Base-by-base conservation (phyloP, 495 filamentous ascomycete species). In the Xylaria longipes region DNA sequence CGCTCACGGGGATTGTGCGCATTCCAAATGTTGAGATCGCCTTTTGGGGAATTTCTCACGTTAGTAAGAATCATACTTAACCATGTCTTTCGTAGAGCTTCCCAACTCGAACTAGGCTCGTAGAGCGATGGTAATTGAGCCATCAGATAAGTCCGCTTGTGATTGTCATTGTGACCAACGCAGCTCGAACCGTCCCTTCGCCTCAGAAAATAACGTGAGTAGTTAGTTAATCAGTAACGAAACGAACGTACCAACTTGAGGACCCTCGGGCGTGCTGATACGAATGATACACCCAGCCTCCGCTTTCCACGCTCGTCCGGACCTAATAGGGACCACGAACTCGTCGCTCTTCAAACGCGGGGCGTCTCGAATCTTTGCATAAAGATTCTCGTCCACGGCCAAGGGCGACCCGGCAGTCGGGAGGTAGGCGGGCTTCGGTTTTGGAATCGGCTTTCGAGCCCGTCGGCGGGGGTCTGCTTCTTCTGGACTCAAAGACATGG, bases 1-100 rank as follows among this genome's bases (percentile, higher is more conserved):
- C 87, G 86, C 78, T 95, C 92, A 15, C 91, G 87, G 0, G 92
- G 92, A 75, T 95, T 93, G 68, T 91, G 84, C 43, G 84, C 84
- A 60, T 91, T 92, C 90, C 90, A 96, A 74, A 95, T 87, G 76
- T 96, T 96, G 31, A 96, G 83, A 74, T 96, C 93, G 39, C 92
- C 74, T 78, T 35, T 52, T 52, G 8, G 57, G 5, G 41, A 41
- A 1, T 41, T 46, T 33, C 52, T 27, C 35, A 17, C 20, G 15
- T 69, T 48, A 69, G 66, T 14, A 33, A 69, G 8, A 33, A 50
- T 29, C 1, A n/a, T 68, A 65, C 62, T 43, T 17, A 17, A 33
- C n/a, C 9, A 39, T 29, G 9, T 29, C 5, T 31, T 39, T 66
- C 17, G 9, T 31, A 1, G 25, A 7, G 41, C 39, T 65, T 33